A percentile compares a stretch with the other conserved stretches of the same genome.
Conservation (phyloP, 192 early-diverging fungal species). For the Linnemannia hyalina region DNA sequence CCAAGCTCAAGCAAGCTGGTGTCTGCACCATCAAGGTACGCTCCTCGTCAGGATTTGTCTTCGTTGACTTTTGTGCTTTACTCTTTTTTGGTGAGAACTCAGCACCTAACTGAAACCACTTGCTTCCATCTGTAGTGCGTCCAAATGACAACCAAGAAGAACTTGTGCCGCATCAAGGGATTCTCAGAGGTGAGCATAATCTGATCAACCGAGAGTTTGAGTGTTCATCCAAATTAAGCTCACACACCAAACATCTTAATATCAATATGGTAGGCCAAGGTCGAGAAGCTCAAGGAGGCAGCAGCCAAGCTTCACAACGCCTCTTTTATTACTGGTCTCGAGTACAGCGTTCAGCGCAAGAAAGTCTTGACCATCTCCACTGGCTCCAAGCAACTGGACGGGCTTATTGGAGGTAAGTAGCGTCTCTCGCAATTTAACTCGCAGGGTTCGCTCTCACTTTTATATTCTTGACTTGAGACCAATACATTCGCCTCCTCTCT, state of each 20-base stretch:
- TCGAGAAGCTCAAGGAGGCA: slow-evolving; percentile 91
- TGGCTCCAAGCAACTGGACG: slow-evolving; percentile 83
- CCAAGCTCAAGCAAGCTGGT: slow-evolving; percentile 82
- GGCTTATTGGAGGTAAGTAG: slow-evolving; percentile 72
- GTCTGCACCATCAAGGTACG: slow-evolving; percentile 80
- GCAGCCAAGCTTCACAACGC: slow-evolving; percentile 71
- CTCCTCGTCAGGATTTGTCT: neutral
- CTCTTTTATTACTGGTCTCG: slow-evolving; percentile 80
- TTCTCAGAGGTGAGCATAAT: slow-evolving; percentile 69
- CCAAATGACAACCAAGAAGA: slow-evolving; percentile 79
- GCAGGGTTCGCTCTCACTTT: neutral
- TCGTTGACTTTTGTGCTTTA: neutral
- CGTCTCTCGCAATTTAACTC: neutral
- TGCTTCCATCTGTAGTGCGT: slow-evolving; percentile 62
- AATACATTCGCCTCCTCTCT: neutral
- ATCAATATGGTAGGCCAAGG: slow-evolving; percentile 62
- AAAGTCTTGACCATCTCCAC: slow-evolving; percentile 79
- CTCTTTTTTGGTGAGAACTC: neutral
- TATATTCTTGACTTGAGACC: neutral
- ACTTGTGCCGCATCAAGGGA: slow-evolving; percentile 81
- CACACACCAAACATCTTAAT: neutral
- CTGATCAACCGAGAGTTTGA: neutral
- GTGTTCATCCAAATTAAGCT: neutral
- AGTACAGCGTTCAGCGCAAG: slow-evolving; percentile 65
- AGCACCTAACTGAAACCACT: neutral